Base-by-base conservation (phyloP, 1,139 yeast species). In the Kurtzmaniella quercitrusa region DNA sequence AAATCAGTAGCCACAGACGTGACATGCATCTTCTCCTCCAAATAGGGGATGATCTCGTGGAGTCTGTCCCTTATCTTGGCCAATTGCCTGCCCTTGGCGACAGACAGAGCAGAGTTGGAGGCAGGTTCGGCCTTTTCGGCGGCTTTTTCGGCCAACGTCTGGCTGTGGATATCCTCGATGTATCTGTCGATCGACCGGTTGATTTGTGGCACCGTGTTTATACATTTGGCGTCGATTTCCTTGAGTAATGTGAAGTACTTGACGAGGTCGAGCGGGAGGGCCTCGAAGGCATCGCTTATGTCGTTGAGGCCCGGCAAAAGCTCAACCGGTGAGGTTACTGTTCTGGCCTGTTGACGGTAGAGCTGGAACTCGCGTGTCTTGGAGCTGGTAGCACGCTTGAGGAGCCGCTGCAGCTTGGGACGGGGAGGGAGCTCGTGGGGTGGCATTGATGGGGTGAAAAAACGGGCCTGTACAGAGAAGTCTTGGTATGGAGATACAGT, bases 1-100 rank as follows among this genome's bases (percentile, higher is more conserved):
- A 85, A 77, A 55, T 91, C 98, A 25, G 88, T 78, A 23, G 97
- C 96, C 34, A 89, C 85, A 1, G 93, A 84, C 2, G 98, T 94
- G 34, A 93, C 97, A 60, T 93, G 97, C 95, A 93, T 90, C 65
- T 93, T 93, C 60, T 93, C 98, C 59, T 93, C 98, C 47, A 93
- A 68, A 52, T 96, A 89, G 0, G 98, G 98, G 69, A 93, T 82
- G 43, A 93, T 73, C 48, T 87, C 96, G 52, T 76, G 79, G 47
- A 83, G 66, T 44, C 71, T 64, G 43, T 67, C 64, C 45, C 76
- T 72, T 41, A 81, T 77, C n/a, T 49, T 46, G 34, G 49, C 56
- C 38, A 73, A 57, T 68, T 48, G 65, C 61, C 36, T 57, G 63
- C 34, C 70, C 61, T 43, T 40, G 34, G 23, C 12, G 14, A 5